These are phyloP conservation scores for Nitzschia sp. DNA, from an alignment of 108 stramenopile species.

Conservation along the genomic window DNA sequence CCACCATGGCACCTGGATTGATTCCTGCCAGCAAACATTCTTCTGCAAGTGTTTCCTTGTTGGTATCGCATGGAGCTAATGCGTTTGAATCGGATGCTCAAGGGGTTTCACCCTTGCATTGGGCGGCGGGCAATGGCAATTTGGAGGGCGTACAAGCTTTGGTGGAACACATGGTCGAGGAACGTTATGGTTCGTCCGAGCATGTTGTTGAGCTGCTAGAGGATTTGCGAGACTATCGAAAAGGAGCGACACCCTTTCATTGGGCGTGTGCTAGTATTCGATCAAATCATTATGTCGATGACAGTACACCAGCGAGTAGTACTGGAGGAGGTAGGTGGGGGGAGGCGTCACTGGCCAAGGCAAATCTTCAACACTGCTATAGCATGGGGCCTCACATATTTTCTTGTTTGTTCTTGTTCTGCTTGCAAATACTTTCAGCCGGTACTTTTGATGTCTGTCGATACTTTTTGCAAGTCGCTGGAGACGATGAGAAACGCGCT, in stretches of 20 bases:
- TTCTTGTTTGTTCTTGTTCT: conserved; percentile 6
- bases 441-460: conserved; percentile 11
- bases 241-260: conserved; percentile 48
- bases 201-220: conserved; percentile 14
- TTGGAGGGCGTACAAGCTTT: conserved; percentile 20
- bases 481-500: conserved; percentile 1
- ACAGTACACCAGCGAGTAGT: background rate
- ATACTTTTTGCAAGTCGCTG: background rate
- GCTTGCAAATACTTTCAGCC: too few relatives aligned
- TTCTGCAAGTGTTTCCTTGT: conserved; percentile 2
- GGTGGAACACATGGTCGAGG: conserved; percentile 6
- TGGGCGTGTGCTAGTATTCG: conserved; percentile 41
- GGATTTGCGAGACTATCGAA: conserved; percentile 18
- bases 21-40: conserved; percentile 9
- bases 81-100: conserved; percentile 32
- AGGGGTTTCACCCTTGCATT: conserved; percentile 28
- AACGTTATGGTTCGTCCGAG: conserved; percentile 1
- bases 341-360: background rate
- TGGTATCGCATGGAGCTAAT: conserved; percentile 38
- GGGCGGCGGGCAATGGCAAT: conserved; percentile 39
- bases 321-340: too few relatives aligned
- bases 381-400: background rate
- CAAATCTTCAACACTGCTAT: background rate
- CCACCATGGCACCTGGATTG: background rate
- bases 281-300: background rate